Percentiles rank a stretch among this genome's conserved stretches.
Conservation (phyloP, 441 rosid species). For the Pelargonium cotyledonis region DNA sequence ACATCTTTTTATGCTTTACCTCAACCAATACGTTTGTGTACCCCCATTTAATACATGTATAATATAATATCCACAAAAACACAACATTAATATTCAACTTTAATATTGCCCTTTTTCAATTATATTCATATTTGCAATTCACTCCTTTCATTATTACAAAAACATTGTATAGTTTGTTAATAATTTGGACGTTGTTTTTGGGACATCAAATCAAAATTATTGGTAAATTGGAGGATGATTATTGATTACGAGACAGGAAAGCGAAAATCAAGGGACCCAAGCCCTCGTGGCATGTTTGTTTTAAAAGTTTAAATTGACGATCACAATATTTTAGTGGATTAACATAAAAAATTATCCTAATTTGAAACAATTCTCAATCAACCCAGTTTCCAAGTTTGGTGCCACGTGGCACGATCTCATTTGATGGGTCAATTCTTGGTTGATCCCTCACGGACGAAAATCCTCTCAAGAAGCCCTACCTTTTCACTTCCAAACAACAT, state of each 20-base stretch:
- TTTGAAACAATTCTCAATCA: neutral
- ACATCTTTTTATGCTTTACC: too few species aligned
- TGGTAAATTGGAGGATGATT: neutral
- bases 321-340: neutral
- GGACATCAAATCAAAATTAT: constrained; percentile 1
- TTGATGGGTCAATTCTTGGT: constrained; percentile 5
- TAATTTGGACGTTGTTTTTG: too few species aligned
- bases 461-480: constrained; percentile 2
- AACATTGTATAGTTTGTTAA: too few species aligned
- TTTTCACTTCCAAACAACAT: too few species aligned
- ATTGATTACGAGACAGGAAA: neutral
- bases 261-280: neutral
- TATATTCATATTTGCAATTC: too few species aligned
- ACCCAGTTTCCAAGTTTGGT: too few species aligned
- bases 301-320: neutral
- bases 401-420: constrained; percentile 16
- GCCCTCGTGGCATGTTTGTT: neutral
- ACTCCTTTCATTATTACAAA: too few species aligned
- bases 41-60: too few species aligned
- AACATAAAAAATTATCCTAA: neutral
- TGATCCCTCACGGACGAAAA: neutral
- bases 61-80: too few species aligned
- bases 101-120: too few species aligned
- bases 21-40: too few species aligned
- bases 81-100: too few species aligned